Evolutionary conservation across 768 basidiomycete genomes (phyloP).

Genomic region (Tylopilus sp.): DNA sequence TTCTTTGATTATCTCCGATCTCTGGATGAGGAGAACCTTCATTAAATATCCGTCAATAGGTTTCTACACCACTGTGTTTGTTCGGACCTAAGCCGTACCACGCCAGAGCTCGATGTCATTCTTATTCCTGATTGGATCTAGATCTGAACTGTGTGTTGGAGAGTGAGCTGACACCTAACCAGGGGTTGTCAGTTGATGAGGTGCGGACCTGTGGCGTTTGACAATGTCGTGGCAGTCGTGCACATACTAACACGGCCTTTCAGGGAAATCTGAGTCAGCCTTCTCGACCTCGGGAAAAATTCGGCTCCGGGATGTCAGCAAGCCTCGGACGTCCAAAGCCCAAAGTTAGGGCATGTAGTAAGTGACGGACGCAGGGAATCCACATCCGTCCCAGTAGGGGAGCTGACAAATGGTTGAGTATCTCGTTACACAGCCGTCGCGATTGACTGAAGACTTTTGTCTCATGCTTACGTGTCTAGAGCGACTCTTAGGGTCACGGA

Average conservation of each 20-base stretch:
- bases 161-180: not conserved
- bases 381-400: too few relatives aligned
- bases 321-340: not conserved
- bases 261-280: conserved; percentile 6
- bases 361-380: too few relatives aligned
- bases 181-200: not conserved
- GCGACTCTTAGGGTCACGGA: not conserved
- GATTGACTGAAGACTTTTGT: too few relatives aligned
- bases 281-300: not conserved
- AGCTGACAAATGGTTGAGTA: not conserved
- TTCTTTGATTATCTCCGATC: conserved; percentile 4
- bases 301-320: conserved; percentile 5
- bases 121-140: not conserved
- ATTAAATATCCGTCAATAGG: conserved; percentile 16
- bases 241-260: conserved; percentile 1
- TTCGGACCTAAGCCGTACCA: conserved; percentile 8
- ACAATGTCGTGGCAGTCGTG: too few relatives aligned
- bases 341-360: not conserved
- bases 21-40: conserved; percentile 13
- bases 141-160: not conserved
- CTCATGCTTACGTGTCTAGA: too few relatives aligned
- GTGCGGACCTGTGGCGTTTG: conserved; percentile 25
- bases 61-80: not conserved
- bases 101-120: not conserved
- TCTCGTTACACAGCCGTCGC: too few relatives aligned